A percentile compares a stretch with the other conserved stretches of the same genome.
Evolutionary conservation across 495 filamentous ascomycete species (phyloP).

Genomic region (Elasticomyces elasticus): DNA sequence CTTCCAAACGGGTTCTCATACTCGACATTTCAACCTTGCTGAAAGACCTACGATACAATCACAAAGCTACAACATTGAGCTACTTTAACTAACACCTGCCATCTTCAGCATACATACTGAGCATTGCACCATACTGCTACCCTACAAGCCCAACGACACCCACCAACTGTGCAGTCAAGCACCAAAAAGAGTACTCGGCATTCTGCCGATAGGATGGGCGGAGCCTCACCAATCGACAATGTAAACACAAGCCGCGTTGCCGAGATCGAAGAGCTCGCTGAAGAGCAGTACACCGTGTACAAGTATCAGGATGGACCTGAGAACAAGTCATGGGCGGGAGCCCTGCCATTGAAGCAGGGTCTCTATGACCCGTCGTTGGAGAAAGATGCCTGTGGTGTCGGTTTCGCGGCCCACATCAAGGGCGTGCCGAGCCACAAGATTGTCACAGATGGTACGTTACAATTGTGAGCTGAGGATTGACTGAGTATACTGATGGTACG

Average conservation of each 20-base stretch:
- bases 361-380: constrained; percentile 93
- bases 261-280: constrained; percentile 40
- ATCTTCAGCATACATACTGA: not conserved
- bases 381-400: constrained; percentile 99
- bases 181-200: constrained; percentile 23
- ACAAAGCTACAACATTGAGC: no score
- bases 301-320: constrained; percentile 75
- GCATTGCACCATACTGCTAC: not conserved
- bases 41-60: no score
- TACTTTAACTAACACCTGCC: not conserved
- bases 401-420: constrained; percentile 98
- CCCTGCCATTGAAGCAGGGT: constrained; percentile 93
- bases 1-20: no score
- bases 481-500: constrained; percentile 18
- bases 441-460: constrained; percentile 84
- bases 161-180: not conserved
- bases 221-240: constrained; percentile 49
- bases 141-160: not conserved
- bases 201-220: constrained; percentile 53
- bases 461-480: not conserved
- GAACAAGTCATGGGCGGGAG: constrained; percentile 88
- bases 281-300: constrained; percentile 55
- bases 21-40: no score
- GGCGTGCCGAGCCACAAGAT: constrained; percentile 97
- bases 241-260: constrained; percentile 47